Percentiles rank a stretch among this genome's conserved stretches.
Evolutionary conservation across 805 yeast genomes (phyloP).

Genomic region (Ogataea nitratoaversa): DNA sequence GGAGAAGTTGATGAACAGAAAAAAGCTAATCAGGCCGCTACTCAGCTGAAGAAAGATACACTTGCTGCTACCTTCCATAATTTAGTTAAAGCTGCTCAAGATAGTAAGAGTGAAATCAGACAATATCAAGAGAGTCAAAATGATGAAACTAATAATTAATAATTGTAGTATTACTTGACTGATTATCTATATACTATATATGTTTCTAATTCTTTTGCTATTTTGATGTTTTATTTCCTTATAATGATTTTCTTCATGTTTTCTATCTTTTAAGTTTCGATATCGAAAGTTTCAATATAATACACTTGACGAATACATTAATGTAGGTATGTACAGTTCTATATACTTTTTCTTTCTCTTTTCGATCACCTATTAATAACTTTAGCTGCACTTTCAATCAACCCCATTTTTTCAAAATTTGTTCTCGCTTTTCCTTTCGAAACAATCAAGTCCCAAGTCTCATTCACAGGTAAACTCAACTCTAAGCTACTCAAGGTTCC

Average conservation of each 20-base stretch:
- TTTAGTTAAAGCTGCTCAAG: constrained; percentile 29
- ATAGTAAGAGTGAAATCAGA: constrained; percentile 27
- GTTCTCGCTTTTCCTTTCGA: not conserved
- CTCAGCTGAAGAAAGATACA: constrained; percentile 22
- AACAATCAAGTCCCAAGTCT: not conserved
- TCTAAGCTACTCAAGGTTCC: not conserved
- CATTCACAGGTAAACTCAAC: not conserved
- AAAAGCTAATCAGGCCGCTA: constrained; percentile 1
- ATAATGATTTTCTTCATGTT: too few relatives aligned
- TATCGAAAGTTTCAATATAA: too few relatives aligned
- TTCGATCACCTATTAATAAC: not conserved
- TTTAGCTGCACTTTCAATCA: not conserved
- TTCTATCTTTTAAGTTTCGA: too few relatives aligned
- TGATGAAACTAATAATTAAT: not conserved
- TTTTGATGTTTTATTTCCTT: too few relatives aligned
- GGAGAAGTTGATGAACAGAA: not conserved
- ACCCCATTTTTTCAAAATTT: not conserved
- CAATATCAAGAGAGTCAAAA: constrained; percentile 25
- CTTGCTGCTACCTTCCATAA: constrained; percentile 29
- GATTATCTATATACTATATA: too few relatives aligned
- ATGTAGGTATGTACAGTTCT: too few relatives aligned
- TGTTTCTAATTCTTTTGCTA: too few relatives aligned
- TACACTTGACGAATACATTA: too few relatives aligned
- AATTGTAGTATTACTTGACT: too few relatives aligned
- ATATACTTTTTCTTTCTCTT: too few relatives aligned